Conservation (phyloP, 768 basidiomycete genomes). For the Leucosporidium scottii region DNA sequence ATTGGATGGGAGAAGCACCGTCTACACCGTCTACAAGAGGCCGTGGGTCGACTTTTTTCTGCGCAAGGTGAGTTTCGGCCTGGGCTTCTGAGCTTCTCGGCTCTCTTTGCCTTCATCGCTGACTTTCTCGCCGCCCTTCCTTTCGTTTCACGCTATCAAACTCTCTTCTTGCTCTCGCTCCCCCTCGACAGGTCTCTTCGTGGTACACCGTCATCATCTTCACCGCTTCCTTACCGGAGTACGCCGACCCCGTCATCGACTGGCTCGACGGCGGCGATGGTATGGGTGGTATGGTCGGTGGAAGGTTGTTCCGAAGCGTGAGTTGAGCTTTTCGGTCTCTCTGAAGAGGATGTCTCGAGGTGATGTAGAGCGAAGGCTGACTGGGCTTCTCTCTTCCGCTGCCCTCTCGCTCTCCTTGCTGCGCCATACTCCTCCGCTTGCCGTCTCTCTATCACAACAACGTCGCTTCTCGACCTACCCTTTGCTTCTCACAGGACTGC, state of each 20-base stretch:
- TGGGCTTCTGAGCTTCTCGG: background rate
- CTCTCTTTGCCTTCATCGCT: background rate
- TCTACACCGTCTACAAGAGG: constrained; percentile 97
- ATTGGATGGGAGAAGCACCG: constrained; percentile 73
- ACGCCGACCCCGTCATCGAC: constrained; percentile 98
- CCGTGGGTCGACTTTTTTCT: constrained; percentile 95
- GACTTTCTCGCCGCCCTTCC: background rate
- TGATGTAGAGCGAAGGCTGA: background rate
- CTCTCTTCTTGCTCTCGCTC: background rate
- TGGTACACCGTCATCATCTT: constrained; percentile 99
- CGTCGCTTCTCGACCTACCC: no score
- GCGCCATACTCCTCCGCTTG: no score
- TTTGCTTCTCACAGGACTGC: constrained; percentile 59
- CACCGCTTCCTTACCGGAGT: constrained; percentile 98
- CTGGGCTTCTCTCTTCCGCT: background rate
- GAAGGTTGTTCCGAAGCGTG: constrained; percentile 87
- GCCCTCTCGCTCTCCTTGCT: no score
- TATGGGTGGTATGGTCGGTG: constrained; percentile 78
- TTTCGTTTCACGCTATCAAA: background rate
- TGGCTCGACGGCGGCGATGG: constrained; percentile 72
- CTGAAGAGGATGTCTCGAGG: background rate
- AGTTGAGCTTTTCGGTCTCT: constrained; percentile 11
- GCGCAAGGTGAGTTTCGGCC: constrained; percentile 58
- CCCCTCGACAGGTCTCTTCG: constrained; percentile 66
- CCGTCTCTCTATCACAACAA: no score